Base-by-base conservation (phyloP, 768 basidiomycete genomes). In the Termitomyces sp. region DNA sequence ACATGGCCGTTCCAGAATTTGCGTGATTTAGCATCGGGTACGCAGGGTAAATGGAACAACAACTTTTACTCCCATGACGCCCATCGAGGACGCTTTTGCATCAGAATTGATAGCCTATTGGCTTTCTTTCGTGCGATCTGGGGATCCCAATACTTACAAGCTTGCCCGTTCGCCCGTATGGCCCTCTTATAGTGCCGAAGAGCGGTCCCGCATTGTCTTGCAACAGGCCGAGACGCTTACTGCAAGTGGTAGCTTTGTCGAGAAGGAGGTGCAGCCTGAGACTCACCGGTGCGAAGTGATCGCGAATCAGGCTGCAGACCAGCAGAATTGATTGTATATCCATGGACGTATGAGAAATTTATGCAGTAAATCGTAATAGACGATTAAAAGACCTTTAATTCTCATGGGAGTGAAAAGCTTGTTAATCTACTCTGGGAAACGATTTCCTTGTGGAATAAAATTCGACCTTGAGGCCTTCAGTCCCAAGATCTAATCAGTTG, bases 101-200 rank as follows among this genome's bases (percentile, higher is more conserved):
- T 67, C 75, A 35, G 87, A 87, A 65, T 70, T 84, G 31, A 83
- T 84, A 42, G 84, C 81, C 7, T 85, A 86, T 65, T 85, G 84
- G 83, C 68, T 86, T 6, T 87, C 83, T 2, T 86, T 87, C 59
- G 83, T 86, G 21, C 82, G 83, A 41, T 65, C 78, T 1, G 76
- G 76, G 2, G 68, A 85, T 63, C 84, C 83, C 0, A 86, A 84
- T 67, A 77, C 77, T 6, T 73, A 75, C 70, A 84, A 81, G 64
- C 74, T 85, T 1, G 60, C 73, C 0, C 70, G 75, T 34, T 82
- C 84, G 1, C 84, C 83, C 0, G 60, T 52, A 17, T 86, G 86
- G 84, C 59, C 75, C 32, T 59, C 45, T 38, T 84, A 78, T 59
- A 70, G 61, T 1, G 49, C 62, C 2, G 23, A 11, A 2, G 61